These are phyloP conservation scores for Scedosporium dehoogii DNA, from an alignment of 2,329 filamentous ascomycete genomes.

Conservation along the genomic window DNA sequence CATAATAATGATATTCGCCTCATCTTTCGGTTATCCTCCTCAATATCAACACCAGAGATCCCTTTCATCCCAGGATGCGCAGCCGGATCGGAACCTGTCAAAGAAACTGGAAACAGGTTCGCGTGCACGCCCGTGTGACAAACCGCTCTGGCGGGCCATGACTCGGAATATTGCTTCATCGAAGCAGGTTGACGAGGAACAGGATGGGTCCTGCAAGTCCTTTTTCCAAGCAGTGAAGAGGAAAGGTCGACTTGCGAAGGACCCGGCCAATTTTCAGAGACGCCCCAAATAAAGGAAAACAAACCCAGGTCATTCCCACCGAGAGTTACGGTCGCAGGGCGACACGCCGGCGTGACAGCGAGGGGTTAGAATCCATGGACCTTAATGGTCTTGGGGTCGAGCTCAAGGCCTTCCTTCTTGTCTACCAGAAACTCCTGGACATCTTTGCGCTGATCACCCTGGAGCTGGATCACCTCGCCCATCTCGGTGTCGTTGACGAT, in stretches of 20 bases:
- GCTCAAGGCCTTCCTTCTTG: conserved; percentile 88
- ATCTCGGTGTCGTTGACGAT: conserved; percentile 93
- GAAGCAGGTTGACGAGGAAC: not conserved
- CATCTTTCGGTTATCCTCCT: not conserved
- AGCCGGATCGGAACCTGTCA: not conserved
- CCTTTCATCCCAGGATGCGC: not conserved
- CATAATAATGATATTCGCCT: not conserved
- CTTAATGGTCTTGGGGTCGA: conserved; percentile 96
- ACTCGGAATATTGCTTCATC: not conserved
- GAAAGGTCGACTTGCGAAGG: not conserved
- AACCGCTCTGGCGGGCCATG: not conserved
- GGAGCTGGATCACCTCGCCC: conserved; percentile 99
- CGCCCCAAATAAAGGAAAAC: conserved; percentile 2
- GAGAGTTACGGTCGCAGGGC: conserved; percentile 1
- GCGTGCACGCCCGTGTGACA: not conserved
- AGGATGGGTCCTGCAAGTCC: not conserved
- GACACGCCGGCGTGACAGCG: conserved; percentile 4
- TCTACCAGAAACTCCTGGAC: conserved; percentile 95
- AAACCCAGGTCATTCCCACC: not conserved
- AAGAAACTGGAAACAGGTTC: not conserved
- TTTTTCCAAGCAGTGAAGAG: not conserved
- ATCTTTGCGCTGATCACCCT: conserved; percentile 98
- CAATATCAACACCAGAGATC: not conserved
- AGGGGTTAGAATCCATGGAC: conserved; percentile 46
- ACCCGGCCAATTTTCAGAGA: not conserved